Evolutionary conservation across 2,329 filamentous ascomycete species (phyloP).

Genomic region (Trichoderma oligosporum): DNA sequence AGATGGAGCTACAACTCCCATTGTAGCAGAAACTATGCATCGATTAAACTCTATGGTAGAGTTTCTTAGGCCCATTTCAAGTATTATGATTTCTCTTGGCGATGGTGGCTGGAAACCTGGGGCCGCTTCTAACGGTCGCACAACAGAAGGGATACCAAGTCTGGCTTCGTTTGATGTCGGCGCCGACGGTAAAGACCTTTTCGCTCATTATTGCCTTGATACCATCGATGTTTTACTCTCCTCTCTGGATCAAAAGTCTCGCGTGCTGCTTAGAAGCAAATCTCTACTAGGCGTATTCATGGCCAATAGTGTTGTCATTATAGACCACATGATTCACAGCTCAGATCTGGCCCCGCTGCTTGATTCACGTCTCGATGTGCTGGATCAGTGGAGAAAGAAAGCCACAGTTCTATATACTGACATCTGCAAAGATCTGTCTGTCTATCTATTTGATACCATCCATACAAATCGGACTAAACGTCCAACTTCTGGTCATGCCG

Average conservation of each 20-base stretch:
- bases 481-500: constrained; percentile 70
- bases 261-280: constrained; percentile 70
- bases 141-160: constrained; percentile 63
- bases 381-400: constrained; percentile 86
- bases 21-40: constrained; percentile 81
- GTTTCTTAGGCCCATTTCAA: constrained; percentile 80
- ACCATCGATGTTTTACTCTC: constrained; percentile 78
- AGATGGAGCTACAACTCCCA: constrained; percentile 73
- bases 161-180: constrained; percentile 80
- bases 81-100: constrained; percentile 86
- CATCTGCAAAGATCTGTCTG: constrained; percentile 82
- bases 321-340: constrained; percentile 78
- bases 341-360: constrained; percentile 76
- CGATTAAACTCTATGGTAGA: constrained; percentile 81
- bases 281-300: constrained; percentile 82
- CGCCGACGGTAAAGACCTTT: constrained; percentile 81
- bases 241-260: constrained; percentile 70
- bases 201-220: constrained; percentile 85
- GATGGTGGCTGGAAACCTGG: constrained; percentile 81
- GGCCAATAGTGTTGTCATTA: constrained; percentile 78
- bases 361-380: constrained; percentile 57
- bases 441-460: constrained; percentile 82
- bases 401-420: constrained; percentile 78
- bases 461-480: constrained; percentile 76
- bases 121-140: constrained; percentile 48